These are phyloP conservation scores for Fusarium miscanthi DNA, from an alignment of 2,329 filamentous ascomycete species.

Conservation along the genomic window DNA sequence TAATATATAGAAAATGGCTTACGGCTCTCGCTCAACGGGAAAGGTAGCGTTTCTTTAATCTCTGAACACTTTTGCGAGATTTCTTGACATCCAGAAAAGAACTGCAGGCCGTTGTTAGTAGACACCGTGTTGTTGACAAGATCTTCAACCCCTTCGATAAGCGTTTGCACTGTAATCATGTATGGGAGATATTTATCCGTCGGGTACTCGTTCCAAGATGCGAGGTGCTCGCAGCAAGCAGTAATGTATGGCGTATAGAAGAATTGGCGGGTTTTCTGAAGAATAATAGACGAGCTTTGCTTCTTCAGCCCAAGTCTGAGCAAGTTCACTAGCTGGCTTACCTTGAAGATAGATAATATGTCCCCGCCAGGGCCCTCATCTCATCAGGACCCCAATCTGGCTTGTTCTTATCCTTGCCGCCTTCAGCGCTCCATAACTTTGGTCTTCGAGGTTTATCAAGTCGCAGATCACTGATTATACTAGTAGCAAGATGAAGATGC, in stretches of 20 bases:
- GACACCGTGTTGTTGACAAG: conserved; percentile 1
- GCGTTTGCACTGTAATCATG: conserved; percentile 41
- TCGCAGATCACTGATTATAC: conserved; percentile 48
- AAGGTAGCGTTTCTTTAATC: conserved; percentile 39
- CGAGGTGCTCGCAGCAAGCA: conserved; percentile 42
- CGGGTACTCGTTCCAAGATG: conserved; percentile 3
- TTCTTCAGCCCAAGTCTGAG: background rate
- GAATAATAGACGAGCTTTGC: conserved; percentile 44
- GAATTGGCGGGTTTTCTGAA: conserved; percentile 47
- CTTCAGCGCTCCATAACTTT: conserved; percentile 43
- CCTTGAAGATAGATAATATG: conserved; percentile 49
- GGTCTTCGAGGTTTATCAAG: conserved; percentile 44
- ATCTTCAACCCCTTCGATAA: conserved; percentile 45
- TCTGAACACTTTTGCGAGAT: conserved; percentile 11
- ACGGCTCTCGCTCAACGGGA: conserved; percentile 47
- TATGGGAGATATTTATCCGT: conserved; percentile 44
- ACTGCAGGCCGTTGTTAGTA: background rate
- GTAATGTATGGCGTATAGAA: conserved; percentile 38
- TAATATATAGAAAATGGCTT: background rate
- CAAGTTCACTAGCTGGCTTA: fast-evolving
- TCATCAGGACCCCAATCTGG: conserved; percentile 45
- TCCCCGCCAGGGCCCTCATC: conserved; percentile 44
- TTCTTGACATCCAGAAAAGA: conserved; percentile 15
- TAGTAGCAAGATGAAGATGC: conserved; percentile 44
- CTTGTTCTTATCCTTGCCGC: conserved; percentile 22